Percentiles rank a stretch among this genome's conserved stretches.
phyloP scores from a whole-genome alignment of 352 stramenopile genomes.

The Globisporangium takayamanum region DNA sequence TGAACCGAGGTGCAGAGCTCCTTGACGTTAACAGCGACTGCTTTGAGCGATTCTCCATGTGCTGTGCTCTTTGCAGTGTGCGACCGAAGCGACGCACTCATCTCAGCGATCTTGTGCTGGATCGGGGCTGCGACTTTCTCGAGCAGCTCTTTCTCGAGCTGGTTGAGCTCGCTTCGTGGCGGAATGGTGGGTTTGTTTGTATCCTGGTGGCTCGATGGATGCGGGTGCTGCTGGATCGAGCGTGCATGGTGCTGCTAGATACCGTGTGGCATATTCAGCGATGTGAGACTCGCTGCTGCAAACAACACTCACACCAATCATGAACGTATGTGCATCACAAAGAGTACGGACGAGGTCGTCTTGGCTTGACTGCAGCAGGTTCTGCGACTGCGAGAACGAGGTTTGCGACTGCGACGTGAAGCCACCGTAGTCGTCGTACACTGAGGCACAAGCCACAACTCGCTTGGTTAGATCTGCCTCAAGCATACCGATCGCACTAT shows the following conservation, averaged over 20 bases:
- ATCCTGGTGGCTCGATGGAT: not conserved
- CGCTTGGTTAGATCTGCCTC: not conserved
- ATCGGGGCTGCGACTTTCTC: conserved; percentile 10
- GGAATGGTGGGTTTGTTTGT: not conserved
- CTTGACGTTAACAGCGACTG: conserved; percentile 1
- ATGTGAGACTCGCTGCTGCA: too few species aligned
- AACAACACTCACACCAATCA: too few species aligned
- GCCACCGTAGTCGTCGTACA: conserved; percentile 10
- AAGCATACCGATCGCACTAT: not conserved
- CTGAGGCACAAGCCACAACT: not conserved
- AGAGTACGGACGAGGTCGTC: conserved; percentile 10
- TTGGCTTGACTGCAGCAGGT: conserved; percentile 13
- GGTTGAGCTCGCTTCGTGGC: not conserved
- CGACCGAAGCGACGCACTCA: conserved; percentile 4
- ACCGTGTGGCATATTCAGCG: too few species aligned
- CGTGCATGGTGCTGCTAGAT: too few species aligned
- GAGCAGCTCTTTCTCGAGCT: conserved; percentile 10
- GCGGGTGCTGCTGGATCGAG: not conserved
- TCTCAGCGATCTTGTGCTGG: conserved; percentile 6
- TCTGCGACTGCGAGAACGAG: conserved; percentile 14
- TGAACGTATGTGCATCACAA: not conserved
- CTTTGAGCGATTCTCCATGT: conserved; percentile 7
- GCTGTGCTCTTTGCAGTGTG: conserved; percentile 1
- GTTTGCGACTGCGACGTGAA: conserved; percentile 16
- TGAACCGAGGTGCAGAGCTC: conserved; percentile 4